Conservation (phyloP, 2,329 filamentous ascomycete genomes). For the Fusarium illudens region DNA sequence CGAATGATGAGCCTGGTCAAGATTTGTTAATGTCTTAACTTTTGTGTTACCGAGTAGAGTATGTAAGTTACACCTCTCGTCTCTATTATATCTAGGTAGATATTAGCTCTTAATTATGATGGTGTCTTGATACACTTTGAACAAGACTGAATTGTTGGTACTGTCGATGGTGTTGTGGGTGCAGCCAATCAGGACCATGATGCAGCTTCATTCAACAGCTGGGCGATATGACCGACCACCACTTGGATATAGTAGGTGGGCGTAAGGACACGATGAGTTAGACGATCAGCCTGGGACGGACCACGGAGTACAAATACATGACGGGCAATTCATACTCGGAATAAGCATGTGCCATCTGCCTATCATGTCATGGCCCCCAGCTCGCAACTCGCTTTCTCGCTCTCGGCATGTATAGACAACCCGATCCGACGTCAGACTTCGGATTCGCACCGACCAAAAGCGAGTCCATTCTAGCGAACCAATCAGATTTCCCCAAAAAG, state of each 20-base stretch:
- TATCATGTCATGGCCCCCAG: neutral
- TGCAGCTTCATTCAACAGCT: neutral
- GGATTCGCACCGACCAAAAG: neutral
- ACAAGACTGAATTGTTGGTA: too few species aligned
- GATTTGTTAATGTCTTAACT: too few species aligned
- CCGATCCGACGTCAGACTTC: neutral
- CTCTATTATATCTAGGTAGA: too few species aligned
- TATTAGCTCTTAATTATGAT: too few species aligned
- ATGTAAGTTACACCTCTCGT: too few species aligned
- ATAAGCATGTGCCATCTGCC: neutral
- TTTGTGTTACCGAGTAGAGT: too few species aligned
- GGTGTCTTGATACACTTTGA: neutral
- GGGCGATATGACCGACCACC: too few species aligned
- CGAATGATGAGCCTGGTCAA: neutral
- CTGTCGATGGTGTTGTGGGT: too few species aligned
- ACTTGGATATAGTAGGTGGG: neutral
- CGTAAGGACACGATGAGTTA: neutral
- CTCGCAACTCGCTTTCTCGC: neutral
- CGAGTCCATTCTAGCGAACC: neutral
- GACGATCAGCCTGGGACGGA: neutral
- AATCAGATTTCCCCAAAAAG: too few species aligned
- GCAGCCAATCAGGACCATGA: neutral
- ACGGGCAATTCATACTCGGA: neutral
- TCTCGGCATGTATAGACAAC: neutral
- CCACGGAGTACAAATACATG: too few species aligned